A percentile compares a stretch with the other conserved stretches of the same genome.
Evolutionary conservation across 768 basidiomycete species (phyloP).

Genomic region (Lanmaoa rubissima): DNA sequence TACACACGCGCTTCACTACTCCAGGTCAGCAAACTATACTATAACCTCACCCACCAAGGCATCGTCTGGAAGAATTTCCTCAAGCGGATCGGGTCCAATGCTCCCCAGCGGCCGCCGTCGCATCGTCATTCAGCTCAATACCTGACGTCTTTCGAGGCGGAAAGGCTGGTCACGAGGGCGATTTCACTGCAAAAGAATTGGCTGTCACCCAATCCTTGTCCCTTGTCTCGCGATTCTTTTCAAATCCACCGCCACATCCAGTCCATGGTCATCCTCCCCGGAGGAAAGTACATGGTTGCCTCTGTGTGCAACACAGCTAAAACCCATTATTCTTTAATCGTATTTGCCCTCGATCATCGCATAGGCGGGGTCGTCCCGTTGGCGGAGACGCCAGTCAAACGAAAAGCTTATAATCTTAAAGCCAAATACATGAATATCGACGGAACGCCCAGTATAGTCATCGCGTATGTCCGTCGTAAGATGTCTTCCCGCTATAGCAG

Average conservation of each 20-base stretch:
- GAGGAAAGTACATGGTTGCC: constrained; percentile 65
- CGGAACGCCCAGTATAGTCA: constrained; percentile 49
- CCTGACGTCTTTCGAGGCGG: constrained; percentile 41
- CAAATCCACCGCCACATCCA: constrained; percentile 37
- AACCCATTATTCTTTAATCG: constrained; percentile 47
- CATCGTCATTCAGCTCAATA: constrained; percentile 39
- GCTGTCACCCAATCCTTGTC: constrained; percentile 40
- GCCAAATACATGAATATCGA: constrained; percentile 56
- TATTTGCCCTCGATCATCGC: constrained; percentile 58
- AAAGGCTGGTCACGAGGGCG: constrained; percentile 59
- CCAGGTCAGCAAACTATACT: constrained; percentile 60
- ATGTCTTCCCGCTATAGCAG: constrained; percentile 14
- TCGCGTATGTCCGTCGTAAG: constrained; percentile 49
- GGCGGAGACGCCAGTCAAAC: constrained; percentile 47
- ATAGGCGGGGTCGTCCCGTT: constrained; percentile 41
- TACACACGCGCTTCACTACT: neutral
- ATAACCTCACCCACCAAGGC: constrained; percentile 63
- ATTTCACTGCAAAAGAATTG: constrained; percentile 62
- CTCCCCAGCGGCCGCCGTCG: constrained; percentile 62
- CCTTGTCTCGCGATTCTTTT: constrained; percentile 25
- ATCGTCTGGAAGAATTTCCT: constrained; percentile 69
- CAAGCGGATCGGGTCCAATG: constrained; percentile 48
- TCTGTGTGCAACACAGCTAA: constrained; percentile 48
- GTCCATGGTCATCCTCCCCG: constrained; percentile 61
- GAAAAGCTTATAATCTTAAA: constrained; percentile 55